Evolutionary conservation across 2,329 filamentous ascomycete genomes (phyloP).

Genomic region (Alternaria conjuncta): DNA sequence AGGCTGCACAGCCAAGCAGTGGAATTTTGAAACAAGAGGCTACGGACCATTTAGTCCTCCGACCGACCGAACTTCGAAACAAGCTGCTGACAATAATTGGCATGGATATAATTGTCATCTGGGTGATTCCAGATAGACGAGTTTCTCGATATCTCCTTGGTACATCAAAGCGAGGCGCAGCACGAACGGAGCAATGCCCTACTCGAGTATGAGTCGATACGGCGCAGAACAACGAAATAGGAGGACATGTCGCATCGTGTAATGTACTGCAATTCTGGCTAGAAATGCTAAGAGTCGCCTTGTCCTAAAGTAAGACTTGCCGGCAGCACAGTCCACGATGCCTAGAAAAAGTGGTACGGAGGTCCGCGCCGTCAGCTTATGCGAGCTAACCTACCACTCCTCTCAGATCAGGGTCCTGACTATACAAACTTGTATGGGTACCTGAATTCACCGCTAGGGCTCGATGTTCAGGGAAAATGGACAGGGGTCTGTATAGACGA

Average conservation of each 20-base stretch:
- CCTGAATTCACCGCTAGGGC: neutral
- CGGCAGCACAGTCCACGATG: slow-evolving; percentile 11
- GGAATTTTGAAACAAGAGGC: neutral
- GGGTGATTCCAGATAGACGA: neutral
- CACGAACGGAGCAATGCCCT: neutral
- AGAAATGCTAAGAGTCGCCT: neutral
- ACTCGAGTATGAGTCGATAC: neutral
- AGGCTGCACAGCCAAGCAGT: neutral
- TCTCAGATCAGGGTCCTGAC: neutral
- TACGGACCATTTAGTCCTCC: neutral
- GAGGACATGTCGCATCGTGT: neutral
- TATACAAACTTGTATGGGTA: neutral
- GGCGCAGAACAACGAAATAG: neutral
- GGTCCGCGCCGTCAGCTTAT: slow-evolving; percentile 1
- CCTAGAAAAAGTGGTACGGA: slow-evolving; percentile 13
- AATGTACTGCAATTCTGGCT: neutral
- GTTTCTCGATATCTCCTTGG: neutral
- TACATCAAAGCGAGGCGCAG: neutral
- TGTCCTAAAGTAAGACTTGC: neutral
- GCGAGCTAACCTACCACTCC: neutral
- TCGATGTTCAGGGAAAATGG: slow-evolving; percentile 28
- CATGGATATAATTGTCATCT: neutral
- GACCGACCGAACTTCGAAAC: neutral
- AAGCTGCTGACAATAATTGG: neutral
- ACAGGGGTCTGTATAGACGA: slow-evolving; percentile 17